These are phyloP conservation scores for Globisporangium nunn DNA, from an alignment of 352 stramenopile species.

Conservation along the genomic window DNA sequence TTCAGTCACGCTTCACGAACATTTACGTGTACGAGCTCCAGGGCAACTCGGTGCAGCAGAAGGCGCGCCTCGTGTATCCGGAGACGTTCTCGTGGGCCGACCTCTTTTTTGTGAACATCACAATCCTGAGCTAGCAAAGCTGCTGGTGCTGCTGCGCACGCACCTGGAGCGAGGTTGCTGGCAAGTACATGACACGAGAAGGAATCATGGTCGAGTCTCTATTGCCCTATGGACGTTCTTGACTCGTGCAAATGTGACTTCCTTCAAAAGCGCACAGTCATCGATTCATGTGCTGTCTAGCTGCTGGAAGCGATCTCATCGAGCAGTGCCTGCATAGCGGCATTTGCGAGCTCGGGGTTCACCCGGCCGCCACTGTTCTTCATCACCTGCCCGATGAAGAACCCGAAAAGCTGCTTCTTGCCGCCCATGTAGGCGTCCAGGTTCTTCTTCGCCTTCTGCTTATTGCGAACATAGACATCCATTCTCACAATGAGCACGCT, in stretches of 20 bases:
- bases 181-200: too few relatives aligned
- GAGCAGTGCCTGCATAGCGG: conserved; percentile 52
- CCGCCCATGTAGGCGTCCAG: conserved; percentile 59
- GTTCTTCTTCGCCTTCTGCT: conserved; percentile 60
- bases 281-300: conserved; percentile 10
- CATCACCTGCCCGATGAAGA: conserved; percentile 94
- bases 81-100: conserved; percentile 1
- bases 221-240: background rate
- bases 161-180: too few relatives aligned
- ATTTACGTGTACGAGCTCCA: background rate
- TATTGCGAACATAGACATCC: background rate
- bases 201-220: background rate
- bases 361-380: conserved; percentile 84
- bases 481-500: conserved; percentile 2
- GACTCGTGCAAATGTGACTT: too few relatives aligned
- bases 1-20: background rate
- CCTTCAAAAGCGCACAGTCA: background rate
- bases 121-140: background rate
- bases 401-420: conserved; percentile 93
- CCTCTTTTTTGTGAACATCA: conserved; percentile 1
- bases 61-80: conserved; percentile 4
- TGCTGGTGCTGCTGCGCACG: too few relatives aligned
- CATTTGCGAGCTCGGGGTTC: conserved; percentile 69
- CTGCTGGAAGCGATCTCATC: conserved; percentile 18
- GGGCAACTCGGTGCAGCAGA: background rate